Evolutionary conservation across 805 yeast genomes (phyloP), one percentile per base, ranked within the genome.

Genomic region (Cyberlindnera xylosilytica): DNA sequence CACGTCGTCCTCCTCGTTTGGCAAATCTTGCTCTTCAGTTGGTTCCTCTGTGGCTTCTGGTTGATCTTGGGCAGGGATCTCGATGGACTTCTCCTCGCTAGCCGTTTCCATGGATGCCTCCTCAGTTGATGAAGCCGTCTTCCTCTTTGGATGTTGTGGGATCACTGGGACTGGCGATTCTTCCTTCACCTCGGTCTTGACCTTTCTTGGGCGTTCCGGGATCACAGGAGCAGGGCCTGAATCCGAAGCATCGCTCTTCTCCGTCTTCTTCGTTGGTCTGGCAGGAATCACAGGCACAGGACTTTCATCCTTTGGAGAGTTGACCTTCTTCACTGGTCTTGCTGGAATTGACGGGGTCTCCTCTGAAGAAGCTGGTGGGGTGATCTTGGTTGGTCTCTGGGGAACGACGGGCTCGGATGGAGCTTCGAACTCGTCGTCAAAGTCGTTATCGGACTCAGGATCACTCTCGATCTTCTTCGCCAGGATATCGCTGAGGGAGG

Each of bases 71-170:
- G n/a, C n/a, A n/a, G n/a, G n/a, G n/a, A n/a, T n/a, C n/a, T n/a
- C n/a, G n/a, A n/a, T n/a, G n/a, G n/a, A n/a, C n/a, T n/a, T n/a
- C n/a, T n/a, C n/a, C n/a, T n/a, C n/a, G n/a, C n/a, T n/a, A n/a
- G n/a, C n/a, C n/a, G n/a, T 9, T 7, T 29, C 32, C n/a, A 16
- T 29, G 17, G 12, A 23, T 11, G 9, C 26, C 11, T 33, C 24
- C 18, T 20, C 36, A 4, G 16, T 27, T 28, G 28, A 18, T 15
- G 15, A 20, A 11, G 20, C 26, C 34, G n/a, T n/a, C 30, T 16
- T 33, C 40, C 41, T 38, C 31, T 20, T 29, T 8, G 44, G 48
- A 34, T 42, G 46, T n/a, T 43, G 42, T 15, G 49, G 49, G 30
- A 45, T 33, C 3, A 26, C 42, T 4, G 51, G 53, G 4, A 30